Evolutionary conservation across 129 eudicot genomes (phyloP), one percentile per base, ranked within the genome.

Genomic region (Lactuca sativa): DNA sequence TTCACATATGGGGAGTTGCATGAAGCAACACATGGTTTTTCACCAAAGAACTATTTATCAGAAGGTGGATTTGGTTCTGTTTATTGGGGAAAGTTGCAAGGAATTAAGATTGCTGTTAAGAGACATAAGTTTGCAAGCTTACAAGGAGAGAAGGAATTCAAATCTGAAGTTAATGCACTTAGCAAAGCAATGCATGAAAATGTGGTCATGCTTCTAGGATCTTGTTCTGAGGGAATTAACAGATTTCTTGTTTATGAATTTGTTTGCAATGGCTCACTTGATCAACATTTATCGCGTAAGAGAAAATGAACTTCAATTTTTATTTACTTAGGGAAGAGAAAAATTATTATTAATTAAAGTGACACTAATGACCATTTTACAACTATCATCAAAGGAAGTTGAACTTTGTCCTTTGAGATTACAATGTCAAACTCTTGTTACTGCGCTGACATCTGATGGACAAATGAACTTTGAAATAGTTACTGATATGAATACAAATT

Each of bases 71-170:
- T 86, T 8, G 96, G 92, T 37, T 79, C 72, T 47, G 90, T 89
- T 25, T 89, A 71, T 40, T 44, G 49, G 76, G 92, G 96, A 52
- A 30, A 53, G 70, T 56, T 89, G 9, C 74, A 58, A 6, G 88
- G 90, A 34, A 60, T 83, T 18, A 69, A 80, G 62, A 74, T 86
- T 66, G 92, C 96, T 7, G 86, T 89, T 30, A 89, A 89, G 76
- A 84, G 79, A 36, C 87, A 69, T 63, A 85, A 88, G 43, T 81
- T 74, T 11, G 86, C 71, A 0, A 83, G 95, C 74, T 67, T 53
- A 69, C 92, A 89, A 73, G 96, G 92, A 3, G 96, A 89, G 60
- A 84, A 89, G 61, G 90, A 89, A 74, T 89, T 89, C 69, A 89
- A 83, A 64, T 78, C 87, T 0, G 92, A 89, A 82, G 96, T 86